phyloP scores from a whole-genome alignment of 2,329 filamentous ascomycete species.

The Colletotrichum limetticola region DNA sequence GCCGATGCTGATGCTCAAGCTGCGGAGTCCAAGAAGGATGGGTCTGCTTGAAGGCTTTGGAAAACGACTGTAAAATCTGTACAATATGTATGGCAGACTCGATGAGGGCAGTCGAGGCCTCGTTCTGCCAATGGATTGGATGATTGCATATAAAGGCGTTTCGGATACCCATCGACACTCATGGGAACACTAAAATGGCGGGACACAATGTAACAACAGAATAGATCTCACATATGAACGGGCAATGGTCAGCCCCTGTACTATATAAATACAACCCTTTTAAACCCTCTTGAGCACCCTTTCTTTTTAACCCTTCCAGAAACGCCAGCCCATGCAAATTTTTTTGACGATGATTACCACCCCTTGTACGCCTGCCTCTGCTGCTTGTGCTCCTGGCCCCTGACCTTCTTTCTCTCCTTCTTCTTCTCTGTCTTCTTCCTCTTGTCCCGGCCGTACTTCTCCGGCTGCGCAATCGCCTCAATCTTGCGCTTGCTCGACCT shows the following conservation, averaged over 20 bases:
- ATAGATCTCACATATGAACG: constrained; percentile 29
- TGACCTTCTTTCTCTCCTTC: constrained; percentile 84
- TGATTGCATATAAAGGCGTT: constrained; percentile 31
- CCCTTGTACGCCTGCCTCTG: constrained; percentile 76
- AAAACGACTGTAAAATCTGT: background rate
- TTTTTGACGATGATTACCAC: constrained; percentile 41
- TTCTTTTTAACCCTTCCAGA: constrained; percentile 6
- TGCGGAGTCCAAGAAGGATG: constrained; percentile 2
- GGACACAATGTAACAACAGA: constrained; percentile 13
- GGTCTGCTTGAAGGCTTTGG: background rate
- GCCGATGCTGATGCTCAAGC: constrained; percentile 1
- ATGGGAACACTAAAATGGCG: background rate
- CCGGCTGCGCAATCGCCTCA: constrained; percentile 85
- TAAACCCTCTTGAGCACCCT: background rate
- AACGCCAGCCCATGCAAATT: constrained; percentile 35
- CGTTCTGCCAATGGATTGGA: background rate
- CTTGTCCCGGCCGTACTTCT: constrained; percentile 82
- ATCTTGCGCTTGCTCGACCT: constrained; percentile 88
- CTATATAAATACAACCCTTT: constrained; percentile 29
- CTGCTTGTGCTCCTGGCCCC: constrained; percentile 76
- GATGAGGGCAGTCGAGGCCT: background rate
- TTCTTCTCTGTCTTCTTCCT: constrained; percentile 86
- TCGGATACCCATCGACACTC: constrained; percentile 21
- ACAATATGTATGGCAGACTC: background rate
- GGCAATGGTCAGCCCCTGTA: constrained; percentile 28